These are phyloP conservation scores for Fusarium sp. DNA, from an alignment of 2,329 filamentous ascomycete genomes.

Conservation along the genomic window DNA sequence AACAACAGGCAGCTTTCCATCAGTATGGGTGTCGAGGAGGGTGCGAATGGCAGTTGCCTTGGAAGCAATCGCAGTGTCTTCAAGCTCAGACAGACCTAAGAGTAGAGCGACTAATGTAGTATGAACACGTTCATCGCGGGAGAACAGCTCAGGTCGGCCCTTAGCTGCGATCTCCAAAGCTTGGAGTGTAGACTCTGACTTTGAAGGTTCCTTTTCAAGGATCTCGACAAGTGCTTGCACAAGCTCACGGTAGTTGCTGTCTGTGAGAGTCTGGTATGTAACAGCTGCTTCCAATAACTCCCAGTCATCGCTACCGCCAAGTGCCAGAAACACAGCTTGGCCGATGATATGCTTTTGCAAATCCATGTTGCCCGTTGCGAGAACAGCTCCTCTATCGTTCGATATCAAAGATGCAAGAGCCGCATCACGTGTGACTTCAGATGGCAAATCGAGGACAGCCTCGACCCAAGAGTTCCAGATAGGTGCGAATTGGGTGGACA, in stretches of 20 bases:
- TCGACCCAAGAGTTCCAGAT: constrained; percentile 60
- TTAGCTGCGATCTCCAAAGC: constrained; percentile 62
- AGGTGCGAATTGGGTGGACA: constrained; percentile 51
- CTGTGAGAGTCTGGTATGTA: constrained; percentile 54
- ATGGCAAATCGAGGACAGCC: constrained; percentile 51
- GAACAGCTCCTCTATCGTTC: constrained; percentile 51
- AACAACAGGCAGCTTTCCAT: constrained; percentile 58
- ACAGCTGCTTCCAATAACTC: constrained; percentile 62
- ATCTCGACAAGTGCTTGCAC: constrained; percentile 49
- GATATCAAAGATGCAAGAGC: constrained; percentile 61
- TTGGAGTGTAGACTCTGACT: constrained; percentile 50
- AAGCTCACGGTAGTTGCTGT: constrained; percentile 49
- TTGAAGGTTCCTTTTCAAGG: constrained; percentile 45
- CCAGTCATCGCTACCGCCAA: constrained; percentile 51
- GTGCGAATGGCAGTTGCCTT: constrained; percentile 57
- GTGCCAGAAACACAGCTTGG: constrained; percentile 53
- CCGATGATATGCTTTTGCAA: constrained; percentile 62
- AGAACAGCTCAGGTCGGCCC: constrained; percentile 57
- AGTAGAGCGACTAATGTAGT: constrained; percentile 64
- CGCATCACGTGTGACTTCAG: constrained; percentile 38
- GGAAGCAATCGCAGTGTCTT: constrained; percentile 52
- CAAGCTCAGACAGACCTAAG: constrained; percentile 64
- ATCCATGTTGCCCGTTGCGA: constrained; percentile 52
- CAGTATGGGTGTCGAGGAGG: constrained; percentile 57
- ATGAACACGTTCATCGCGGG: constrained; percentile 57